A percentile compares a stretch with the other conserved stretches of the same genome.
Evolutionary conservation across 2,329 filamentous ascomycete genomes (phyloP).

Genomic region (Fusarium mangiferae): DNA sequence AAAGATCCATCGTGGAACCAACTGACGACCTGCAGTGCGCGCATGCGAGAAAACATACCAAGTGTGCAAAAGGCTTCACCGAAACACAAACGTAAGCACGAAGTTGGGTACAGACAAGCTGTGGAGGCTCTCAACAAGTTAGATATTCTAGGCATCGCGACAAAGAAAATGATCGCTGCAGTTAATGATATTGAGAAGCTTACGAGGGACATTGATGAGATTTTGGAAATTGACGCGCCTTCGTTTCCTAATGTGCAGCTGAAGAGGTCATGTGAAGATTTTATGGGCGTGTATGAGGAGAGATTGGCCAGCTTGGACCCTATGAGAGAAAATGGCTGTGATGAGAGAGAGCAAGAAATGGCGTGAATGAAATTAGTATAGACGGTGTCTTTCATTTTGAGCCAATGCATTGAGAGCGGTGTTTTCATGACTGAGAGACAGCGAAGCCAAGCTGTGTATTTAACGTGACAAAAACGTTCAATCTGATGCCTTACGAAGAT

Average conservation of each 20-base stretch:
- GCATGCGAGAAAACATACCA: not conserved
- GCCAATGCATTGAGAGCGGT: not conserved
- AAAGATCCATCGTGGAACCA: too few relatives aligned
- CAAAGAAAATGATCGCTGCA: not conserved
- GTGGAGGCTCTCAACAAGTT: not conserved
- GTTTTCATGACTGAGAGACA: too few relatives aligned
- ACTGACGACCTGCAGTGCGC: not conserved
- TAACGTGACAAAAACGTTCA: too few relatives aligned
- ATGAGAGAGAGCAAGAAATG: not conserved
- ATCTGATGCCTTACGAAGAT: too few relatives aligned
- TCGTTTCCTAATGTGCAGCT: not conserved
- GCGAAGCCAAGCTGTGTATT: too few relatives aligned
- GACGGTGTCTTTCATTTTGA: not conserved
- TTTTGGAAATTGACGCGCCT: not conserved
- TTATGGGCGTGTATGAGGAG: not conserved
- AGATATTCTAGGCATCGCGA: not conserved
- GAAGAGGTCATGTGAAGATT: not conserved
- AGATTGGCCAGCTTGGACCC: not conserved
- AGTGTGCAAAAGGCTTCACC: not conserved
- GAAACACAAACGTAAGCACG: not conserved
- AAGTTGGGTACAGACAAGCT: not conserved
- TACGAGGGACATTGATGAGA: not conserved
- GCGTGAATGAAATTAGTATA: not conserved
- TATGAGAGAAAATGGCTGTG: fast-evolving
- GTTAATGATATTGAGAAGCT: not conserved